Percentiles rank a stretch among this genome's conserved stretches.
phyloP scores from a whole-genome alignment of 805 yeast genomes.

The Maudiozyma barnettii region DNA sequence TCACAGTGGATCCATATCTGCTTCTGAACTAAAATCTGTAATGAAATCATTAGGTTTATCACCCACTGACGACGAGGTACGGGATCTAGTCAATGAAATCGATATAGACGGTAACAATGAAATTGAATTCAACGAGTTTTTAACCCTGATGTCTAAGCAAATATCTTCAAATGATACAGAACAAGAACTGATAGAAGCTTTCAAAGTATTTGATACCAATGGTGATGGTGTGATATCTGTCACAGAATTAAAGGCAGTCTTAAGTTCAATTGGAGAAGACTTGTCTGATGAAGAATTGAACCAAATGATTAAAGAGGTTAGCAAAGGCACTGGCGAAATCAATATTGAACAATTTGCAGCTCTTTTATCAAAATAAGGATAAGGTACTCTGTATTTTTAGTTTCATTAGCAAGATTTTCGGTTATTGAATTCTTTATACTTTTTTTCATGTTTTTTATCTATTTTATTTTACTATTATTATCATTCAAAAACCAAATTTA shows the following conservation, averaged over 20 bases:
- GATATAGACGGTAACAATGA: slow-evolving; percentile 90
- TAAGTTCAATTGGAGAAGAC: slow-evolving; percentile 94
- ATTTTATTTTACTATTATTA: too few relatives aligned
- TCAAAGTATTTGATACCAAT: slow-evolving; percentile 91
- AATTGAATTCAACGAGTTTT: slow-evolving; percentile 71
- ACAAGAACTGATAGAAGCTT: slow-evolving; percentile 94
- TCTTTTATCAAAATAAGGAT: slow-evolving; percentile 57
- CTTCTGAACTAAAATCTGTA: slow-evolving; percentile 90
- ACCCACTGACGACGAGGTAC: slow-evolving; percentile 88
- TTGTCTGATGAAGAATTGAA: slow-evolving; percentile 92
- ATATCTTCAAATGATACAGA: slow-evolving; percentile 93
- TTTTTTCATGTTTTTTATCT: too few relatives aligned
- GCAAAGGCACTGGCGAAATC: slow-evolving; percentile 91
- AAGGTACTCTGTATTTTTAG: too few relatives aligned
- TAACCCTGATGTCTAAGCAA: slow-evolving; percentile 81
- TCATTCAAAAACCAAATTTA: too few relatives aligned
- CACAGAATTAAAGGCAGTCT: slow-evolving; percentile 89
- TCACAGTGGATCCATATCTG: slow-evolving; percentile 91
- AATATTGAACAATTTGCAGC: slow-evolving; percentile 93
- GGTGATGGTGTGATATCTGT: slow-evolving; percentile 95
- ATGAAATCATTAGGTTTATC: slow-evolving; percentile 98
- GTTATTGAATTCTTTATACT: too few relatives aligned
- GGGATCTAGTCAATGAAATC: slow-evolving; percentile 93
- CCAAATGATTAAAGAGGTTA: slow-evolving; percentile 91
- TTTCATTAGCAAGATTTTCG: too few relatives aligned